Evolutionary conservation across 177 flowering plant genomes (phyloP), one percentile per base, ranked within the genome.

Genomic region (Vitis hybrid): DNA sequence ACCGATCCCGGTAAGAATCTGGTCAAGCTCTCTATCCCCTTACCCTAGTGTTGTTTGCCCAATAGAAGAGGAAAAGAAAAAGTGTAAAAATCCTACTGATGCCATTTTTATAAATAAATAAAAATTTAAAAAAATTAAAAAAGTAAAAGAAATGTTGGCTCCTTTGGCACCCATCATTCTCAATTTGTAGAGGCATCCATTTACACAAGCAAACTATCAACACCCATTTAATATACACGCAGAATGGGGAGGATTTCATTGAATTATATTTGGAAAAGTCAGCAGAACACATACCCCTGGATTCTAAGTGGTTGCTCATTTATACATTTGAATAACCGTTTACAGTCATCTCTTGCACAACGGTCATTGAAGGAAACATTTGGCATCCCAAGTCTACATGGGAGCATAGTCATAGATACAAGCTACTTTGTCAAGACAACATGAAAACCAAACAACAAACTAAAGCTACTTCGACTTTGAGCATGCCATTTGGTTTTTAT

Each of bases 401-500:
- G 15, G 17, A 48, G 20, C 1, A 63, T 48, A 61, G 63, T 35
- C 17, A 51, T n/a, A 35, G 24, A 2, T 17, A 63, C 18, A 63
- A 63, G 12, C 66, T 46, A 21, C 32, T 13, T 50, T 20, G 48
- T 30, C 57, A 0, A 6, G n/a, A 15, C 41, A 61, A 15, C 14
- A 21, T 48, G 4, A 12, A 17, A 32, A 66, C 4, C 58, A 15
- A 53, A 14, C 58, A 30, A 14, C 58, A 30, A 14, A 18, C 17
- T 32, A 72, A 30, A 13, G 18, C 54, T 11, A 41, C 53, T 18
- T 41, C 30, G 7, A 20, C 9, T 65, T n/a, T 46, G 15, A 54
- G 3, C 11, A 55, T 18, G 50, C 71, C 68, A 77, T 17, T 69
- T 74, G 9, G 55, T 51, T 41, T 41, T 2, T n/a, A 60, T 27